phyloP scores from a whole-genome alignment of 768 basidiomycete genomes.

The Epithele typhae region DNA sequence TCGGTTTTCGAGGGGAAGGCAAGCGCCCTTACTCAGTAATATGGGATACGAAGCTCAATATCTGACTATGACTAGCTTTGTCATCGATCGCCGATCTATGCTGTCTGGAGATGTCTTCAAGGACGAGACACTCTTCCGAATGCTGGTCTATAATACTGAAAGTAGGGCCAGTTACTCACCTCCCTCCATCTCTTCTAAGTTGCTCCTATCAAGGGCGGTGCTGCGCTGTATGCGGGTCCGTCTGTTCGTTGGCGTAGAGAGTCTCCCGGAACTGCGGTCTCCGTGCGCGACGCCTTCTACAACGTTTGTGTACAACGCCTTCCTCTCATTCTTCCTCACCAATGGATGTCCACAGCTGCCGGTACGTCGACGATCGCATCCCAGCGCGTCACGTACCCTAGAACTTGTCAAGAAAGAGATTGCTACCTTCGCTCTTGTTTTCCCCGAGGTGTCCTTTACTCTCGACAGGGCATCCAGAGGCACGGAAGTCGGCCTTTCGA shows the following conservation, averaged over 20 bases:
- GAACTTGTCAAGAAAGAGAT: conserved; percentile 69
- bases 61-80: conserved; percentile 52
- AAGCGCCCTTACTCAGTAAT: neutral
- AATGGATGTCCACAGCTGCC: conserved; percentile 58
- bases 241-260: conserved; percentile 75
- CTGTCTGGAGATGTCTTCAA: conserved; percentile 78
- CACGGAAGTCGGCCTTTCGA: too few relatives aligned
- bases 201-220: conserved; percentile 51
- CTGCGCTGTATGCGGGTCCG: conserved; percentile 64
- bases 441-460: conserved; percentile 64
- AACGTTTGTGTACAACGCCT: conserved; percentile 53
- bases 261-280: conserved; percentile 73
- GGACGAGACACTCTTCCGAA: conserved; percentile 56
- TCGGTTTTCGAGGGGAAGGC: conserved; percentile 97
- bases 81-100: conserved; percentile 79
- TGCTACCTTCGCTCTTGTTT: conserved; percentile 69
- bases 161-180: conserved; percentile 32
- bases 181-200: neutral
- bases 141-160: conserved; percentile 79
- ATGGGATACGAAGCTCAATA: too few relatives aligned
- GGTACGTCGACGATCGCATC: conserved; percentile 72
- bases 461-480: conserved; percentile 42
- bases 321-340: neutral
- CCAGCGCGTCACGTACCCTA: conserved; percentile 50
- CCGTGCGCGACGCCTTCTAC: conserved; percentile 85